Percentiles rank a stretch among this genome's conserved stretches.
Evolutionary conservation across 2,329 filamentous ascomycete species (phyloP).

Genomic region (Tricladium varicosporioides): DNA sequence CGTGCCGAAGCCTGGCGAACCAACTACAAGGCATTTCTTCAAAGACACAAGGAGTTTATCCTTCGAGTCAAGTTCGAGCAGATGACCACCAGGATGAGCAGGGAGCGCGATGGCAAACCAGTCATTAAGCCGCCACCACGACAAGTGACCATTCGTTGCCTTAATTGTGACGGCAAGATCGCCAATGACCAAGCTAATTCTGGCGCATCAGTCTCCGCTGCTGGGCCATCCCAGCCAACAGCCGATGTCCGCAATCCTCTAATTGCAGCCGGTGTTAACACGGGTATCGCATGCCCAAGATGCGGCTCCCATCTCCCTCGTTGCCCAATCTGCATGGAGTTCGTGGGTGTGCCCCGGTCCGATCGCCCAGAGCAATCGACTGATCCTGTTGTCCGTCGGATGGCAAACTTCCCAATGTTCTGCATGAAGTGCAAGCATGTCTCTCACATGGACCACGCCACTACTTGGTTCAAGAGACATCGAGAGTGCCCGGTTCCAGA

Average conservation of each 20-base stretch:
- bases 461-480: conserved; percentile 64
- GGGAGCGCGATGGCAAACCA: conserved; percentile 60
- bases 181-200: conserved; percentile 38
- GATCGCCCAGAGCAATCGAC: conserved; percentile 53
- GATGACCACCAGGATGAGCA: conserved; percentile 64
- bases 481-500: conserved; percentile 67
- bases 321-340: conserved; percentile 66
- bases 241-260: conserved; percentile 49
- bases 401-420: conserved; percentile 63
- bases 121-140: conserved; percentile 62
- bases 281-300: conserved; percentile 63
- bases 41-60: conserved; percentile 71
- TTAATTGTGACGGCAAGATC: conserved; percentile 68
- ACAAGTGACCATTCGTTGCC: conserved; percentile 73
- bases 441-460: conserved; percentile 64
- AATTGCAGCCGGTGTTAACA: conserved; percentile 54
- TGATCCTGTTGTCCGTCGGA: conserved; percentile 45
- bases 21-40: conserved; percentile 68
- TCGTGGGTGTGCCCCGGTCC: conserved; percentile 62
- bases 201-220: conserved; percentile 14
- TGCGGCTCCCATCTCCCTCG: conserved; percentile 66
- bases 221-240: conserved; percentile 21
- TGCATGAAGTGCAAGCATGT: conserved; percentile 68
- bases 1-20: conserved; percentile 73
- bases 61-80: conserved; percentile 59